Conservation (phyloP, 179 eudicot species). For the Silene noctiflora region DNA sequence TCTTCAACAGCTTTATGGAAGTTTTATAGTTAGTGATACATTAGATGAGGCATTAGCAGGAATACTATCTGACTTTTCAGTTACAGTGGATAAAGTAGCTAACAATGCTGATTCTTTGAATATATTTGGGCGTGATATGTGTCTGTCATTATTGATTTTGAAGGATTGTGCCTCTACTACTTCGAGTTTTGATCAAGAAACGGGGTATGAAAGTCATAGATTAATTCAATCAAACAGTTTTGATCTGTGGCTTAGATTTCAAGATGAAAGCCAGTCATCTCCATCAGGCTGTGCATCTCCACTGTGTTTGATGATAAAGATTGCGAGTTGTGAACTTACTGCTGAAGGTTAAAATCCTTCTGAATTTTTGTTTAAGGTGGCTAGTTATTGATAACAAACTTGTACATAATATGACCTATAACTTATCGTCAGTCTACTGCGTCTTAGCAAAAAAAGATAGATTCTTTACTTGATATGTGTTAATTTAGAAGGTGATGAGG, state of each 20-base stretch:
- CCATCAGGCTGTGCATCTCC: constrained; percentile 28
- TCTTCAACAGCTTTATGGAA: constrained; percentile 47
- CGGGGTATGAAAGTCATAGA: constrained; percentile 27
- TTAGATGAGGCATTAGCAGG: constrained; percentile 34
- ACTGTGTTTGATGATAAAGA: constrained; percentile 52
- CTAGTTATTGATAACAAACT: background rate
- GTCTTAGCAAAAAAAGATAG: background rate
- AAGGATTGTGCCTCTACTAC: constrained; percentile 31
- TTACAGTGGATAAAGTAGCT: constrained; percentile 40
- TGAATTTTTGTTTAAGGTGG: background rate
- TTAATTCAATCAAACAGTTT: constrained; percentile 53
- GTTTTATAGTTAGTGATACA: constrained; percentile 47
- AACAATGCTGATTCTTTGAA: constrained; percentile 49
- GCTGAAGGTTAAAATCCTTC: constrained; percentile 53
- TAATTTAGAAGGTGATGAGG: background rate
- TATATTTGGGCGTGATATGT: constrained; percentile 63
- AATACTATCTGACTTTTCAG: constrained; percentile 52
- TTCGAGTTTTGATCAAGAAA: constrained; percentile 26
- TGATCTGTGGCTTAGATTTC: constrained; percentile 80
- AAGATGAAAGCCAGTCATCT: constrained; percentile 36
- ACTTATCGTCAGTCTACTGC: background rate
- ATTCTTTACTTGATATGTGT: background rate
- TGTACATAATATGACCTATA: background rate
- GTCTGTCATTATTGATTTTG: constrained; percentile 42
- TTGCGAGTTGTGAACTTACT: constrained; percentile 47